Evolutionary conservation across 2,329 filamentous ascomycete species (phyloP).

Genomic region (Fusarium begoniae): DNA sequence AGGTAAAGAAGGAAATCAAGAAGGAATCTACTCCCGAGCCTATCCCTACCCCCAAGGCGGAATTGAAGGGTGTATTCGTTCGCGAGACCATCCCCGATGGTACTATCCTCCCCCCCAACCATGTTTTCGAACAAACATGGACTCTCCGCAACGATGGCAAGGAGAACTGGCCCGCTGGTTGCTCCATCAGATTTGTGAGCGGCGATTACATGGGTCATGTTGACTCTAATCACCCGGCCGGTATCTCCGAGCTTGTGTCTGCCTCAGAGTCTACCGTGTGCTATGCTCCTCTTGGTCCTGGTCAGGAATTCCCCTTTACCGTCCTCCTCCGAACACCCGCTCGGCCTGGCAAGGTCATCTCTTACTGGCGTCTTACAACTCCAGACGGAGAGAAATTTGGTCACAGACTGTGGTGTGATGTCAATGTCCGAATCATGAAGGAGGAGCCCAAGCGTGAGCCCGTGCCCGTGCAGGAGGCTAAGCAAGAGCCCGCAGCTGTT

Average conservation of each 20-base stretch:
- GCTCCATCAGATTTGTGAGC: conserved; percentile 89
- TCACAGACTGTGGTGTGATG: conserved; percentile 94
- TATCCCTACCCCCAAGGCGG: conserved; percentile 39
- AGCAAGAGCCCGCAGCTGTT: conserved; percentile 28
- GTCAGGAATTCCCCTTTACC: conserved; percentile 81
- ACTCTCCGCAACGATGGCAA: conserved; percentile 86
- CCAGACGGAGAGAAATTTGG: conserved; percentile 85
- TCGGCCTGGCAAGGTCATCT: conserved; percentile 82
- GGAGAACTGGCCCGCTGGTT: conserved; percentile 84
- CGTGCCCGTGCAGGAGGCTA: conserved; percentile 36
- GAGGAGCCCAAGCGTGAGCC: conserved; percentile 37
- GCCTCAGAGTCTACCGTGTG: conserved; percentile 86
- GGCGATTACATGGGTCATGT: conserved; percentile 97
- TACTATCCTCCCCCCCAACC: conserved; percentile 73
- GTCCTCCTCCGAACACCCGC: conserved; percentile 83
- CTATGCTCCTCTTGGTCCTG: conserved; percentile 73
- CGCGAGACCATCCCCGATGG: conserved; percentile 83
- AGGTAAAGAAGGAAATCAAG: conserved; percentile 23
- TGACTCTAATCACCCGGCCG: conserved; percentile 81
- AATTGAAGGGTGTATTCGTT: conserved; percentile 71
- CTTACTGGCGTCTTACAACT: conserved; percentile 94
- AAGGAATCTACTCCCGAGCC: conserved; percentile 41
- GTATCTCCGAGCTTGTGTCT: conserved; percentile 76
- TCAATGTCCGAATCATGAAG: conserved; percentile 69
- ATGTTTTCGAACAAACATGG: conserved; percentile 90